Base-by-base conservation (phyloP, 805 yeast genomes). In the Debaryomyces maramus region DNA sequence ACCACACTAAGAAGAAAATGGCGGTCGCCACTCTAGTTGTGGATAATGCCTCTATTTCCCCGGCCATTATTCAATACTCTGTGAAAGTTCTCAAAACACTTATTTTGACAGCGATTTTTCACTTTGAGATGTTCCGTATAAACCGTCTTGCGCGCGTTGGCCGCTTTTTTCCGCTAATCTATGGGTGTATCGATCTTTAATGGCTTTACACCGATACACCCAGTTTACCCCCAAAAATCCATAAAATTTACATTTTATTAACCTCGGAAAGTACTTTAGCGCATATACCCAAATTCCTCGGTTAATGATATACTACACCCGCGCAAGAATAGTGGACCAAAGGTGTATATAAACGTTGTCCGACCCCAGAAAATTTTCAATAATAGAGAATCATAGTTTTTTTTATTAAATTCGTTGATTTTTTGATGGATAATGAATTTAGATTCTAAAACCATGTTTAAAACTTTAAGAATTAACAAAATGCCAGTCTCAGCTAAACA, bases 1-100 rank as follows among this genome's bases (percentile, higher is more conserved):
- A 73, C 76, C 75, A 71, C 33, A 62, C 34, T 6, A 69, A 52
- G 38, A 50, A 45, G 19, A 63, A 17, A 4, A 32, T 17, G 14
- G 32, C 37, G 9, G 39, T 15, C 7, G 32, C 34, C 30, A 20
- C 21, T 34, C 41, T 30, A 15, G 17, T n/a, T 8, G 24, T 23
- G 11, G 43, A 36, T 29, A 40, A 19, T 9, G 34, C 27, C 11
- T 31, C 43, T 24, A 40, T 31, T 31, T 40, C 45, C 41, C 36
- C 28, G 7, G 28, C 11, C 28, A 24, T 24, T 24, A n/a, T 7
- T 27, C 14, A 14, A 27, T 14, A 27, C n/a, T 27, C n/a, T 27
- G 31, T 27, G 31, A 6, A 11, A 27, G 14, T 16, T 9, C 31
- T 16, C n/a, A 11, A n/a, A n/a, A n/a, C n/a, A n/a, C n/a, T n/a